Base-by-base conservation (phyloP, 192 early-diverging fungal species). In the Linnemannia schmuckeri region DNA sequence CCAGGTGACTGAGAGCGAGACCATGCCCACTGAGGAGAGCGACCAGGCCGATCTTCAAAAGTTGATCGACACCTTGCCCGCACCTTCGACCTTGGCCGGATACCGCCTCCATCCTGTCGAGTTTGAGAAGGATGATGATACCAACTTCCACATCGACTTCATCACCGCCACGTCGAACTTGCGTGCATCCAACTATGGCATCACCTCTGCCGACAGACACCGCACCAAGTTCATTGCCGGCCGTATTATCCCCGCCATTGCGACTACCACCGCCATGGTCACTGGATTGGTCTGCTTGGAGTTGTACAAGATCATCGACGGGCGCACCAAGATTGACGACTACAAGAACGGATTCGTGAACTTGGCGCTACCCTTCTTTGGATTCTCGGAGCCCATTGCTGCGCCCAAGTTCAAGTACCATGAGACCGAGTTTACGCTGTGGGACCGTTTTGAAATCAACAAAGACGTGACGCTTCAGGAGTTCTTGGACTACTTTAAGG, bases 291-390 rank as follows among this genome's bases (percentile, higher is more conserved):
- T 98, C 33, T 98, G 97, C 88, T 91, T 99, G 49, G 99, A 99
- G 92, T 89, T 99, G 77, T 98, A 97, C 94, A 99, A 99, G 94
- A 81, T 99, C 13, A 89, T 97, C 78, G 96, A 95, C 72, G 91
- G 91, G 7, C 92, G 92, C 66, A 91, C 92, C 55, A 94, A 95
- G 88, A 83, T 99, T 42, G 99, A 99, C 40, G 96, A 98, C 81
- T 99, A 96, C 94, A 99, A 99, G 93, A 99, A 99, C 88, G 98
- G 98, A 17, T 99, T 99, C 88, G 92, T 99, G 73, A 99, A 99
- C 90, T 89, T 99, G 77, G 98, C 99, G 1, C 88, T 99, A 75
- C 98, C 99, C 35, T 99, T 99, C 95, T 97, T 99, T 94, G 98
- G 95, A 33, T 99, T 99, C 89, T 99, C 99, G 33, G 99, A 99